Conservation (phyloP, 2,329 filamentous ascomycete species). For the Reticulascus tulasneorum region DNA sequence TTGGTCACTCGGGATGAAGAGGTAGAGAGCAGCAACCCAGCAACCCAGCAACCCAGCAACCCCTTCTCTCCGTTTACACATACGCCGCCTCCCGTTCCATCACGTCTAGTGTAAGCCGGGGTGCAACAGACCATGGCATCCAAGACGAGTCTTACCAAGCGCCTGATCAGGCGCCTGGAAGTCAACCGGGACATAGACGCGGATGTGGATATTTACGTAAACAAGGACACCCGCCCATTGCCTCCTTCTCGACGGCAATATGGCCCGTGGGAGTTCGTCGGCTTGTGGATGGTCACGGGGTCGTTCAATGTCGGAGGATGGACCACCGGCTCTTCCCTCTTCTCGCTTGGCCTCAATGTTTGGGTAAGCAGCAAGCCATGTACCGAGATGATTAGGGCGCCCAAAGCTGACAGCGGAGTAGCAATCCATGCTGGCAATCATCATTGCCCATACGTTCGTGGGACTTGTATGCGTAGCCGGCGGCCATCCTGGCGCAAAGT, state of each 20-base stretch:
- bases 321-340: conserved; percentile 20
- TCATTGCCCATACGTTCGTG: conserved; percentile 14
- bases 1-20: too few species aligned
- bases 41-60: too few species aligned
- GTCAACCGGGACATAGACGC: conserved; percentile 15
- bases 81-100: too few species aligned
- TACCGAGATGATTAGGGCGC: neutral
- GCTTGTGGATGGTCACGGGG: conserved; percentile 24
- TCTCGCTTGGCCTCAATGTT: conserved; percentile 16
- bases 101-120: too few species aligned
- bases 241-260: conserved; percentile 22
- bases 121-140: neutral
- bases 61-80: too few species aligned
- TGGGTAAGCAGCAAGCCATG: conserved; percentile 3
- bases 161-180: conserved; percentile 14
- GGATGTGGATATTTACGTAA: conserved; percentile 18
- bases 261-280: conserved; percentile 23
- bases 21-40: too few species aligned
- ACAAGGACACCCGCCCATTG: conserved; percentile 22
- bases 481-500: conserved; percentile 18
- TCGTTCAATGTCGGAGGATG: conserved; percentile 25
- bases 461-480: conserved; percentile 16
- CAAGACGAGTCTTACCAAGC: neutral
- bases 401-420: neutral
- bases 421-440: conserved; percentile 16